These are phyloP conservation scores for Mycena sp. DNA, from an alignment of 1,284 basidiomycete species.

Conservation along the genomic window DNA sequence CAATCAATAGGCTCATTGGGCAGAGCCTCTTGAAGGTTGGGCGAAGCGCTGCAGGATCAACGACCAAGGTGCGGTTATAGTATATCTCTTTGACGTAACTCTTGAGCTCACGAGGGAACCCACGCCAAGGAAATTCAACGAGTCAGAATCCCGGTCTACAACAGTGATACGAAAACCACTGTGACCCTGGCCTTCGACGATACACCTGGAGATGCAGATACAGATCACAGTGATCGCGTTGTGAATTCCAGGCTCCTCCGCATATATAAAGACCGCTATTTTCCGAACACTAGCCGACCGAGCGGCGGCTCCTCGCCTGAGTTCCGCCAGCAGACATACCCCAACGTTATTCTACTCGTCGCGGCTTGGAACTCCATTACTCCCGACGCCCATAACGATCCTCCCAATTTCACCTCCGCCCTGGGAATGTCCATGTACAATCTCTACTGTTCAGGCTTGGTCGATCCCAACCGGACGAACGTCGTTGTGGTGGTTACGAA, in stretches of 20 bases:
- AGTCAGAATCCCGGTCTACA: background rate
- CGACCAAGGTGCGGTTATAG: slow-evolving; percentile 15
- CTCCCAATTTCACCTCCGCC: slow-evolving; percentile 10
- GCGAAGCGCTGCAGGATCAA: slow-evolving; percentile 5
- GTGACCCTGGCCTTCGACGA: slow-evolving; percentile 26
- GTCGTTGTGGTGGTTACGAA: slow-evolving; percentile 23
- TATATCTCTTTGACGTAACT: background rate
- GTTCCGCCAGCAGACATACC: background rate
- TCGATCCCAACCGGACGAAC: slow-evolving; percentile 7
- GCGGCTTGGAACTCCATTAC: slow-evolving; percentile 20
- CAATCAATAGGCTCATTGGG: slow-evolving; percentile 21
- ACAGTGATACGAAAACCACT: background rate
- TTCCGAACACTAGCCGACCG: background rate
- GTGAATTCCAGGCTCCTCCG: slow-evolving; percentile 8
- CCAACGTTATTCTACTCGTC: slow-evolving; percentile 23
- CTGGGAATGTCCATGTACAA: slow-evolving; percentile 21
- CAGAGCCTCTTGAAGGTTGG: background rate
- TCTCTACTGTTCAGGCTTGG: slow-evolving; percentile 10
- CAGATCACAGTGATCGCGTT: background rate
- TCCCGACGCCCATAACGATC: slow-evolving; percentile 7
- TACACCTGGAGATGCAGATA: slow-evolving; percentile 14
- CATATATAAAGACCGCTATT: slow-evolving; percentile 16
- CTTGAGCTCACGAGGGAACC: background rate
- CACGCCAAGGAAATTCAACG: slow-evolving; percentile 18
- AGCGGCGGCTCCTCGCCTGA: too few species aligned